Conservation (phyloP, 805 yeast species). For the Sugiyamaella lignohabitans region DNA sequence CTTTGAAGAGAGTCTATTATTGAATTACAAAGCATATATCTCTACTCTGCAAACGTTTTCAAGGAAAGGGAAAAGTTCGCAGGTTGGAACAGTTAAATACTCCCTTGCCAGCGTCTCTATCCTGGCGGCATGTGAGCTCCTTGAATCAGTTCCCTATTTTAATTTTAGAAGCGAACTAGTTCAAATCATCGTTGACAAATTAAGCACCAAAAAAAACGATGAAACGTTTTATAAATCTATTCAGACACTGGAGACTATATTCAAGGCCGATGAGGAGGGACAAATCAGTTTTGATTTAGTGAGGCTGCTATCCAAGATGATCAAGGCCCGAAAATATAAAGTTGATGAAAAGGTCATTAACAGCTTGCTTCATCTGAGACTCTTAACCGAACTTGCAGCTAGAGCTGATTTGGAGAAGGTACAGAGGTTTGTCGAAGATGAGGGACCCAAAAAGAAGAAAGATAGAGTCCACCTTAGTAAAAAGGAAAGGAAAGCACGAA, state of each 20-base stretch:
- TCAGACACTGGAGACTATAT: constrained; percentile 58
- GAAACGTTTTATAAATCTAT: constrained; percentile 53
- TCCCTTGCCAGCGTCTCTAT: constrained; percentile 41
- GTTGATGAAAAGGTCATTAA: constrained; percentile 81
- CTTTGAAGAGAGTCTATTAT: constrained; percentile 73
- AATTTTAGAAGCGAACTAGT: constrained; percentile 75
- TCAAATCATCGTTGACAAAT: constrained; percentile 57
- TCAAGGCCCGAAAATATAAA: constrained; percentile 65
- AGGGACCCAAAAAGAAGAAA: constrained; percentile 49
- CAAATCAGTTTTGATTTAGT: constrained; percentile 70
- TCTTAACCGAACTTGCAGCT: constrained; percentile 34
- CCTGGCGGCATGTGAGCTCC: constrained; percentile 73
- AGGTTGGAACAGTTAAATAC: constrained; percentile 15
- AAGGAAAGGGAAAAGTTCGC: constrained; percentile 33
- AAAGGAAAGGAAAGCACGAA: constrained; percentile 78
- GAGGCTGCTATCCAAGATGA: constrained; percentile 58
- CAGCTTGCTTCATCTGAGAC: constrained; percentile 54
- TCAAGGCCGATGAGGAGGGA: constrained; percentile 76
- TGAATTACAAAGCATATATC: constrained; percentile 62
- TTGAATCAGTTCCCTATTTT: constrained; percentile 64
- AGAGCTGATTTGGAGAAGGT: constrained; percentile 37
- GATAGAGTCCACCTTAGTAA: constrained; percentile 90
- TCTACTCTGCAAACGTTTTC: constrained; percentile 44
- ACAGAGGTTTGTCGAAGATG: constrained; percentile 36
- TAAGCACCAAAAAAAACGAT: constrained; percentile 46